Evolutionary conservation across 1,139 yeast species (phyloP).

Genomic region (Geotrichum macrosporum): DNA sequence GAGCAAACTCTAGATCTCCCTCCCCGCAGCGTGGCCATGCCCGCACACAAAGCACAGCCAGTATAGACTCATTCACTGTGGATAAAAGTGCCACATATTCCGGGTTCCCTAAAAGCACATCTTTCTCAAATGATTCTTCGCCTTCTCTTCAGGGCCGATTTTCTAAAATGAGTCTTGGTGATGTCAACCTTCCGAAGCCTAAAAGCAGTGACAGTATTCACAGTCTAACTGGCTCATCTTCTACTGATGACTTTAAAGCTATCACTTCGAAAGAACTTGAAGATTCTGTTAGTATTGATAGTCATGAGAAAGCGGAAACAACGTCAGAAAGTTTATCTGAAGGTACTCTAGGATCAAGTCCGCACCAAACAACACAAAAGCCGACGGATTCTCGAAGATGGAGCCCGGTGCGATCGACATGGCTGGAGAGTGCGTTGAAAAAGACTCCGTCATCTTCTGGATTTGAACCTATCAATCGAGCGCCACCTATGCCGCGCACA

Average conservation of each 20-base stretch:
- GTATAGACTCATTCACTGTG: conserved; percentile 1
- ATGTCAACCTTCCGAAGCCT: conserved; percentile 9
- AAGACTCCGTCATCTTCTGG: conserved; percentile 24
- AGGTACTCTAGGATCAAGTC: not conserved
- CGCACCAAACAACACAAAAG: not conserved
- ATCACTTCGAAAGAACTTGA: not conserved
- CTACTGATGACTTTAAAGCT: not conserved
- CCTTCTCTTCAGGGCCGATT: not conserved
- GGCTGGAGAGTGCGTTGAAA: conserved; percentile 34
- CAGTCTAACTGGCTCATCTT: not conserved
- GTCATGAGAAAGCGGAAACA: not conserved
- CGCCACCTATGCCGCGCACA: conserved; percentile 2
- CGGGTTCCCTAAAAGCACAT: not conserved
- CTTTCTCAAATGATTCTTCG: not conserved
- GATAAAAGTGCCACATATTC: not conserved
- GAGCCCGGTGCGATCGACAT: conserved; percentile 27
- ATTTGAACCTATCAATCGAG: conserved; percentile 11
- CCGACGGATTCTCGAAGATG: conserved; percentile 25
- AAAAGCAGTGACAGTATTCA: conserved; percentile 3
- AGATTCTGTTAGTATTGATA: not conserved
- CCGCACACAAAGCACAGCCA: conserved; percentile 15
- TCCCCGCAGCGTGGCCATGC: conserved; percentile 16
- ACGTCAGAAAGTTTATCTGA: not conserved
- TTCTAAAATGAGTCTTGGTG: conserved; percentile 3
- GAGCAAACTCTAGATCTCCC: conserved; percentile 20